A percentile compares a stretch with the other conserved stretches of the same genome.
Evolutionary conservation across 2,329 filamentous ascomycete species (phyloP).

Genomic region (Cephalotrichum gorgonifer): DNA sequence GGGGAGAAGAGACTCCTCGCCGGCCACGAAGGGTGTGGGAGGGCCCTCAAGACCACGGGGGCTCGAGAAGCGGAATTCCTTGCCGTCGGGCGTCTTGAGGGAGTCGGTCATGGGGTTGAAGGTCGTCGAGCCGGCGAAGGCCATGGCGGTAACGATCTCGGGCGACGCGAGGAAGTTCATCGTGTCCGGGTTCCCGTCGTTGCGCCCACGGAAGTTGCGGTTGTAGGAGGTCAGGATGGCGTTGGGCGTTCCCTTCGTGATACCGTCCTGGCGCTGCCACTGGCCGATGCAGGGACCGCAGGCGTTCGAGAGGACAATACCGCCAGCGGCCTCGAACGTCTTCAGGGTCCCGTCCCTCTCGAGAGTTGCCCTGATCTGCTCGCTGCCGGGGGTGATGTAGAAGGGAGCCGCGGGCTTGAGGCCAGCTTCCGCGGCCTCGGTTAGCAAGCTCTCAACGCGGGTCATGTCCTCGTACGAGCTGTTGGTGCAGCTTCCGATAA

Average conservation of each 20-base stretch:
- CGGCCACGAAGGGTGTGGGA: conserved; percentile 59
- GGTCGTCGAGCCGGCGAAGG: conserved; percentile 81
- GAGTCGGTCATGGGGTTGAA: conserved; percentile 94
- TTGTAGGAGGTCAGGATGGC: conserved; percentile 97
- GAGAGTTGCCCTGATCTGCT: conserved; percentile 91
- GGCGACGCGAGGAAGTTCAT: conserved; percentile 99
- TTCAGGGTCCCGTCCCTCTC: conserved; percentile 79
- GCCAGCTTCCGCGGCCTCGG: conserved; percentile 82
- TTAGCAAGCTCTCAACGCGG: conserved; percentile 82
- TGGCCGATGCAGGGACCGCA: conserved; percentile 92
- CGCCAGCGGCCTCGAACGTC: conserved; percentile 79
- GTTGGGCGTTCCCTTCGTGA: conserved; percentile 76
- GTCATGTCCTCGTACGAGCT: conserved; percentile 99
- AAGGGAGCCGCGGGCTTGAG: conserved; percentile 84
- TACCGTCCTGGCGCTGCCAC: conserved; percentile 84
- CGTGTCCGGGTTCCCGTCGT: conserved; percentile 90
- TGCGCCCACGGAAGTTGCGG: conserved; percentile 93
- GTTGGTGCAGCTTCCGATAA: conserved; percentile 98
- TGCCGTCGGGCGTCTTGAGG: conserved; percentile 68
- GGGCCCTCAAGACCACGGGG: conserved; percentile 61
- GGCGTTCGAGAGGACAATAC: conserved; percentile 84
- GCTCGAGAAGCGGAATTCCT: conserved; percentile 74
- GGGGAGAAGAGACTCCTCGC: conserved; percentile 64
- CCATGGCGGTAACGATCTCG: conserved; percentile 92
- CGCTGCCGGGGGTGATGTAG: conserved; percentile 92